These are phyloP conservation scores for Themeda triandra DNA, from an alignment of 176 grass and related monocot genomes.

Conservation along the genomic window DNA sequence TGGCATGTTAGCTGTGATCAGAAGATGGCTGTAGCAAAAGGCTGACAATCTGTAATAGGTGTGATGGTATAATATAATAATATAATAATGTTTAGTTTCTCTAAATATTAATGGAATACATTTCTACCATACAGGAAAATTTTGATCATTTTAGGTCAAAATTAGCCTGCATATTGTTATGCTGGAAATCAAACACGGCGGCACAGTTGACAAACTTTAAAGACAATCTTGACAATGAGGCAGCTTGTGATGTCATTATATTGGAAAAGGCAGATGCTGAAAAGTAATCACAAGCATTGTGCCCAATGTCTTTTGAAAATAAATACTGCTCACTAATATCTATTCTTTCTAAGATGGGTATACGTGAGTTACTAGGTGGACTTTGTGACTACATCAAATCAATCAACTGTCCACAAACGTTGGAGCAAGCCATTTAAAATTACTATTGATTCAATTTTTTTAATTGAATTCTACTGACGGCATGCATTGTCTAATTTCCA, in stretches of 20 bases:
- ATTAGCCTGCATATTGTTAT: neutral
- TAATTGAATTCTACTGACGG: too few species aligned
- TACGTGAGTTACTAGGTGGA: neutral
- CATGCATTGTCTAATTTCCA: too few species aligned
- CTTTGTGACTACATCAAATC: neutral
- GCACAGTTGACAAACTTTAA: fast-evolving
- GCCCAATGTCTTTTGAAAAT: neutral
- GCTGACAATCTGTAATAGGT: too few species aligned
- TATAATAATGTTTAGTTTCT: too few species aligned
- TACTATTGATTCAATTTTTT: too few species aligned
- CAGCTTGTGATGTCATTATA: neutral
- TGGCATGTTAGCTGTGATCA: too few species aligned
- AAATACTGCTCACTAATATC: neutral
- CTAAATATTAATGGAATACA: too few species aligned
- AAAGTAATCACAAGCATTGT: neutral
- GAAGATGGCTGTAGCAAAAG: too few species aligned
- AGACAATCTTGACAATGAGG: neutral
- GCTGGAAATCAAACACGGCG: neutral
- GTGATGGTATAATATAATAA: too few species aligned
- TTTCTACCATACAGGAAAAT: neutral
- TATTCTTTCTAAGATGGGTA: neutral
- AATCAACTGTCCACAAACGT: neutral
- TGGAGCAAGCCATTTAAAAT: neutral
- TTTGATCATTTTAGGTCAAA: neutral
- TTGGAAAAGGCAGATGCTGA: neutral